Evolutionary conservation across 768 basidiomycete species (phyloP).

Genomic region (Tylopilus sp.): DNA sequence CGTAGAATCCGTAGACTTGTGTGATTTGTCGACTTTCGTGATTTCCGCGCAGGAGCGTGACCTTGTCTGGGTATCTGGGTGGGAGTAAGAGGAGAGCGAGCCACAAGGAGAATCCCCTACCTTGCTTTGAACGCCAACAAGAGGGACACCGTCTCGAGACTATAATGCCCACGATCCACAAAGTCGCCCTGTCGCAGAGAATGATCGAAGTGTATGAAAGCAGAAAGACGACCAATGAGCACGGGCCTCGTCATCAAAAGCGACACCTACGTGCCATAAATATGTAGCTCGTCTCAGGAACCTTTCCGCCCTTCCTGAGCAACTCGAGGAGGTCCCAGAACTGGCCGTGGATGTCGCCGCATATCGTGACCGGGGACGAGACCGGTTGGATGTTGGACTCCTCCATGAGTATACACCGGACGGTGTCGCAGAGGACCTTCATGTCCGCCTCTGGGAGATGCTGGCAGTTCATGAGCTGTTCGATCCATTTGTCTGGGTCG

Average conservation of each 20-base stretch:
- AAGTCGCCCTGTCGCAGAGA: conserved; percentile 75
- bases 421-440: conserved; percentile 88
- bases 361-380: conserved; percentile 90
- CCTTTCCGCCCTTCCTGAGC: conserved; percentile 77
- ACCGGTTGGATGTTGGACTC: conserved; percentile 98
- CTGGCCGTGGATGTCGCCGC: conserved; percentile 96
- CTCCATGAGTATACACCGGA: conserved; percentile 86
- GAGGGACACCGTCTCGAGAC: conserved; percentile 90
- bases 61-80: conserved; percentile 83
- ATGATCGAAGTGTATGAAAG: neutral
- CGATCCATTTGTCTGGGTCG: conserved; percentile 80
- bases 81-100: conserved; percentile 5
- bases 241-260: conserved; percentile 22
- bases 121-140: conserved; percentile 86
- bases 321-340: conserved; percentile 97
- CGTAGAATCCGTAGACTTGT: conserved; percentile 98
- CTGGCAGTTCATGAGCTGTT: conserved; percentile 80
- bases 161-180: conserved; percentile 95
- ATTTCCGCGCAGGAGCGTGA: conserved; percentile 90
- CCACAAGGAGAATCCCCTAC: conserved; percentile 35
- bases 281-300: conserved; percentile 89
- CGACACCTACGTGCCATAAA: conserved; percentile 82
- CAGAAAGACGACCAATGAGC: conserved; percentile 25
- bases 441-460: conserved; percentile 90
- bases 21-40: conserved; percentile 98